Evolutionary conservation across 495 filamentous ascomycete species (phyloP), one percentile per base, ranked within the genome.

Genomic region (Xylaria flabelliformis): DNA sequence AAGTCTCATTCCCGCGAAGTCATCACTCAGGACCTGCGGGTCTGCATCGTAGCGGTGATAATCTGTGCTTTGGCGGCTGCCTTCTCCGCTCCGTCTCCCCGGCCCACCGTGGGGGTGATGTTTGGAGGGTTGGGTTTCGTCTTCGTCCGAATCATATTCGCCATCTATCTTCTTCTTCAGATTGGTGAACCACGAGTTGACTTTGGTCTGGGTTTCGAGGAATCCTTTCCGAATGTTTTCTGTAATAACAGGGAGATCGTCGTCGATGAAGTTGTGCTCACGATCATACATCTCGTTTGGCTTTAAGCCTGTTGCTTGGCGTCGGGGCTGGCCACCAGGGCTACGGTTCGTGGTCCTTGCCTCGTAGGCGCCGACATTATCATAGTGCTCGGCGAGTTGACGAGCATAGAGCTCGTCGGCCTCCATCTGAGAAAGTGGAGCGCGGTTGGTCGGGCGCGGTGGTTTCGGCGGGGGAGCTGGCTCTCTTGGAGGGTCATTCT

Each of bases 141-240:
- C 86, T 34, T 88, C 85, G 15, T 87, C 82, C 50, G 85, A 83
- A 56, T 89, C 85, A 34, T 94, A 92, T 55, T 94, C 91, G 68
- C 95, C 94, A 78, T 98, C 95, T 21, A 98, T 88, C 79, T 88
- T 90, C 87, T 98, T 98, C 82, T 92, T 96, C 69, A 99, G 82
- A 74, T 90, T 93, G 58, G 88, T 91, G 62, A 99, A 91, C 95
- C 95, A 98, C 59, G 89, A 86, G 83, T 97, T 98, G 77, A 99
- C 93, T 78, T 91, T 97, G 15, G 87, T 88, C 83, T 99, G 96
- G 29, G 96, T 99, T 73, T 98, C 94, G 50, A 96, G 69, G 82
- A 99, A 98, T 1, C 96, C 96, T 83, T 98, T 97, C 75, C 90
- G 92, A 73, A 99, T 88, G 73, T 97, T 98, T 77, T 97, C 93